These are phyloP conservation scores for Fusarium pseudograminearum DNA, from an alignment of 2,329 filamentous ascomycete genomes.

Conservation along the genomic window DNA sequence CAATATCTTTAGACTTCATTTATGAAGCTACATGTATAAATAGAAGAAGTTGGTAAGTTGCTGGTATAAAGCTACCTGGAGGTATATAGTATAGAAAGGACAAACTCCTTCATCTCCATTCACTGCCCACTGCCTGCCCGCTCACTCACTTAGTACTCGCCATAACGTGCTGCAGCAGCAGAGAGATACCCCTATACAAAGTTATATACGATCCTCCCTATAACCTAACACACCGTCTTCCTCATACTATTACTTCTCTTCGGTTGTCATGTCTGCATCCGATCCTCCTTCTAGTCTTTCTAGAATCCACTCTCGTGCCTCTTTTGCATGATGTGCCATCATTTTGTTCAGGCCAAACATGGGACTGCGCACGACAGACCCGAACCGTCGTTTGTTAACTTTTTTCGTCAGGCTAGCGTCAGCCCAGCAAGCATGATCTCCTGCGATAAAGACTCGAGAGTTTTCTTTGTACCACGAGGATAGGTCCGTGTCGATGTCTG, in stretches of 20 bases:
- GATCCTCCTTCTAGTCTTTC: slow-evolving; percentile 52
- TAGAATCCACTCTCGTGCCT: slow-evolving; percentile 65
- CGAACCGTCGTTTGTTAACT: slow-evolving; percentile 71
- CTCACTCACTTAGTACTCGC: not conserved
- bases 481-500: slow-evolving; percentile 79
- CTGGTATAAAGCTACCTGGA: not conserved
- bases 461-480: slow-evolving; percentile 86
- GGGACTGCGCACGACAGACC: slow-evolving; percentile 66
- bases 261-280: slow-evolving; percentile 62
- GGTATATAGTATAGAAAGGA: slow-evolving; percentile 19
- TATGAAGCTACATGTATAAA: not conserved
- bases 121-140: not conserved
- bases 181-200: not conserved
- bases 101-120: not conserved
- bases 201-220: not conserved
- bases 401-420: slow-evolving; percentile 70
- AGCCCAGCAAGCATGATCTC: slow-evolving; percentile 80
- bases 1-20: not conserved
- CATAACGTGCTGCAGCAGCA: slow-evolving; percentile 4
- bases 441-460: slow-evolving; percentile 82
- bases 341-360: slow-evolving; percentile 64
- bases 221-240: not conserved
- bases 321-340: slow-evolving; percentile 66
- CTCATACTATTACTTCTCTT: slow-evolving; percentile 55
- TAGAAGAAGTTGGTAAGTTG: not conserved